Percentiles rank a stretch among this genome's conserved stretches.
Evolutionary conservation across 305 asterid genomes (phyloP).

Genomic region (Fraxinus nigra): DNA sequence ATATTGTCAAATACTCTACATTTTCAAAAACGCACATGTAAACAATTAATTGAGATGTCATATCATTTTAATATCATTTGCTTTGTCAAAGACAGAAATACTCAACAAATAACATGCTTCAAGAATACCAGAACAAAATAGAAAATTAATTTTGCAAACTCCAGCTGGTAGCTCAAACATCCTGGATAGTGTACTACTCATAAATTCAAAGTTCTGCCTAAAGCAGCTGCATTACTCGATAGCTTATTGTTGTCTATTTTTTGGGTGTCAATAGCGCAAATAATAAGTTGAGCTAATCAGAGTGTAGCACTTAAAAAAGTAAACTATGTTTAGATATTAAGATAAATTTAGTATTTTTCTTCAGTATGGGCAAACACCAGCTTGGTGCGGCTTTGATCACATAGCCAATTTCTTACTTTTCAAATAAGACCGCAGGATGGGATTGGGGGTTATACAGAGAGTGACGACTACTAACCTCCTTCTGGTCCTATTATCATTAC

Average conservation of each 20-base stretch:
- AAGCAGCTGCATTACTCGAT: not conserved
- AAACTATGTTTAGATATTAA: not conserved
- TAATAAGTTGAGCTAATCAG: not conserved
- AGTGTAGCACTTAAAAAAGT: not conserved
- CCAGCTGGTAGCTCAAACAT: not conserved
- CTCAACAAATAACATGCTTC: not conserved
- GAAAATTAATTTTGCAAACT: not conserved
- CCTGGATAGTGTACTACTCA: not conserved
- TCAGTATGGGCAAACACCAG: not conserved
- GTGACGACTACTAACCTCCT: constrained; percentile 66
- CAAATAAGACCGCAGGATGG: not conserved
- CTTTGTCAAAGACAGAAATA: not conserved
- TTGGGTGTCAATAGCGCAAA: not conserved
- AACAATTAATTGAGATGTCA: constrained; percentile 12
- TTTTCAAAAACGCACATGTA: not conserved
- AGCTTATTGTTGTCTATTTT: not conserved
- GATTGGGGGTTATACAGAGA: not conserved
- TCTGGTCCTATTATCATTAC: constrained; percentile 87
- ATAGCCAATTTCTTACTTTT: not conserved
- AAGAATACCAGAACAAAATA: not conserved
- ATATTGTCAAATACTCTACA: not conserved
- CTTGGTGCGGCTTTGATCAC: not conserved
- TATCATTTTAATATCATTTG: not conserved
- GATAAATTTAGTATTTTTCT: not conserved
- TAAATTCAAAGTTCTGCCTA: not conserved